phyloP scores from a whole-genome alignment of 148 eudicot genomes.

The Rhododendron williamsianum region DNA sequence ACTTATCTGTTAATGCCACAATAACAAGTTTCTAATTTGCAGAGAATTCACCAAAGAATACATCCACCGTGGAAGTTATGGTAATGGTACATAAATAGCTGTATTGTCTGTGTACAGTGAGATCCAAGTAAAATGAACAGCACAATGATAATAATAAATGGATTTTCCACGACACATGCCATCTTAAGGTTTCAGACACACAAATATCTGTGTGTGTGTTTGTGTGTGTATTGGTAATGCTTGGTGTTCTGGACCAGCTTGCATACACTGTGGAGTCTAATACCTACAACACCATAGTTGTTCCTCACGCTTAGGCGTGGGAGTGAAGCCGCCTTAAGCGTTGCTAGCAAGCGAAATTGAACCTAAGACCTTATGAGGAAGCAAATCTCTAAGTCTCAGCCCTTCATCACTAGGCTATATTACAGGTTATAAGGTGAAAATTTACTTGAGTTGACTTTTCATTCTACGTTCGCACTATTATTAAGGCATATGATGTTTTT shows the following conservation, averaged over 20 bases:
- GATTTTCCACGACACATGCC: neutral
- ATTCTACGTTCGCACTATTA: neutral
- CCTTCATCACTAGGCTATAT: neutral
- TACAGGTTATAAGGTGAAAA: neutral
- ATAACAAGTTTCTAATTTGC: conserved; percentile 4
- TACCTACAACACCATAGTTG: too few relatives aligned
- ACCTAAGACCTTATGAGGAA: neutral
- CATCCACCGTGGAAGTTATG: neutral
- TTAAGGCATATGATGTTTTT: neutral
- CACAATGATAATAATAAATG: neutral
- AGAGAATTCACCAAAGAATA: neutral
- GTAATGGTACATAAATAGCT: neutral
- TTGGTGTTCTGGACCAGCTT: too few relatives aligned
- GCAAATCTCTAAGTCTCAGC: neutral
- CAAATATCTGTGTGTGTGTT: too few relatives aligned
- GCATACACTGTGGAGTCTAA: too few relatives aligned
- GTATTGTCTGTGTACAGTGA: neutral
- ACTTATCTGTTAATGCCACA: conserved; percentile 19
- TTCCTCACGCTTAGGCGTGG: too few relatives aligned
- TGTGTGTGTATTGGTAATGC: too few relatives aligned
- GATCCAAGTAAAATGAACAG: neutral
- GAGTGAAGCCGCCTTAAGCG: too few relatives aligned
- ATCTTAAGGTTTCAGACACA: neutral
- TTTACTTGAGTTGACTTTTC: neutral
- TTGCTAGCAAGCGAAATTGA: neutral